Evolutionary conservation across 345 rosid genomes (phyloP).

Genomic region (Eucalyptus urophylla): DNA sequence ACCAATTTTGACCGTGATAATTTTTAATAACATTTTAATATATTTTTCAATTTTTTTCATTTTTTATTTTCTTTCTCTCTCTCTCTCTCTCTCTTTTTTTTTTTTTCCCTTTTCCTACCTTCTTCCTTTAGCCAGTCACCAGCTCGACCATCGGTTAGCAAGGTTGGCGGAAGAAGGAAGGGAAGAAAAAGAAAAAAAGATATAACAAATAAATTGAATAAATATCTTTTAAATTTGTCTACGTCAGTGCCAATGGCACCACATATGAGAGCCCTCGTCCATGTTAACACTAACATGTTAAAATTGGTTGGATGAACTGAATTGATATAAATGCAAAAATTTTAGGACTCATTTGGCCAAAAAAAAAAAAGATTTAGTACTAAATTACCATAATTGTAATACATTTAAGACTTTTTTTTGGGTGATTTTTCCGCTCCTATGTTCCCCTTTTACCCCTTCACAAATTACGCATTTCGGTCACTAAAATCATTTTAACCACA

Average conservation of each 20-base stretch:
- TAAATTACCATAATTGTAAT: too few species aligned
- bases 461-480: neutral
- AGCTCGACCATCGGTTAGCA: accelerated
- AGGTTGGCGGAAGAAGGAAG: too few species aligned
- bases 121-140: neutral
- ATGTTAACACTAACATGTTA: accelerated
- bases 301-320: accelerated
- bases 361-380: too few species aligned
- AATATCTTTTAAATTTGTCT: accelerated
- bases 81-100: accelerated
- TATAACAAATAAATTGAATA: accelerated
- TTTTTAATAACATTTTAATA: too few species aligned
- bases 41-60: accelerated
- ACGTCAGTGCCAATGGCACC: accelerated
- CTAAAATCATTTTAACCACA: neutral
- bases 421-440: neutral
- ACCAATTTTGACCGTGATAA: accelerated
- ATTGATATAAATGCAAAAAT: accelerated
- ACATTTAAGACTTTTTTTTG: too few species aligned
- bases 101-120: too few species aligned
- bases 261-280: accelerated
- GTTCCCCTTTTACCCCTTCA: neutral
- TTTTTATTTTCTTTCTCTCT: too few species aligned
- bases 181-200: too few species aligned
- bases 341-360: accelerated